phyloP scores from a whole-genome alignment of 805 yeast species.

The Torulaspora franciscae region DNA sequence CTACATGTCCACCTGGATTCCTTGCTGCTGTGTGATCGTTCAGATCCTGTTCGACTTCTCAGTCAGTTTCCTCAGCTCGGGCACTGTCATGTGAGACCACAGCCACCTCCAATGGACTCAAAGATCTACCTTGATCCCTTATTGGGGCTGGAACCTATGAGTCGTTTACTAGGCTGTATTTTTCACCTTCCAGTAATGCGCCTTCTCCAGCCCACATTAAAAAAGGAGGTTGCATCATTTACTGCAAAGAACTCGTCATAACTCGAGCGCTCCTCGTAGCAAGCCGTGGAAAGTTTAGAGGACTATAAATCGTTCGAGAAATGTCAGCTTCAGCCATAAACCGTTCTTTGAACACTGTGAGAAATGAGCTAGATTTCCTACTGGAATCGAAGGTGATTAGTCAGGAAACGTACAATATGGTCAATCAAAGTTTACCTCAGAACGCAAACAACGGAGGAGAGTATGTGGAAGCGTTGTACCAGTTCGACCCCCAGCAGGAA shows the following conservation, averaged over 20 bases:
- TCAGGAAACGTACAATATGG: slow-evolving; percentile 47
- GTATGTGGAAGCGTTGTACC: slow-evolving; percentile 66
- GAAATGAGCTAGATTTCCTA: slow-evolving; percentile 75
- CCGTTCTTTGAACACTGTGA: slow-evolving; percentile 72
- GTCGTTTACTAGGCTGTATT: not conserved
- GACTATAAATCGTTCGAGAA: not conserved
- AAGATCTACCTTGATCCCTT: not conserved
- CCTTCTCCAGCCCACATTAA: not conserved
- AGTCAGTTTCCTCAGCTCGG: slow-evolving; percentile 36
- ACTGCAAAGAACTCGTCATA: slow-evolving; percentile 1
- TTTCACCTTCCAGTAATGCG: not conserved
- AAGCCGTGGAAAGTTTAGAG: not conserved
- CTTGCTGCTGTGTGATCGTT: slow-evolving; percentile 72
- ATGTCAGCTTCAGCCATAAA: slow-evolving; percentile 59
- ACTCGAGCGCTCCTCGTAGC: not conserved
- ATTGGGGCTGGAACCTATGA: not conserved
- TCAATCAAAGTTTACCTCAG: slow-evolving; percentile 51
- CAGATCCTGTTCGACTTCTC: slow-evolving; percentile 63
- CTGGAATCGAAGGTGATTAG: slow-evolving; percentile 69
- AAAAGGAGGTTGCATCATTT: not conserved
- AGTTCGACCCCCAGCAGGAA: slow-evolving; percentile 65
- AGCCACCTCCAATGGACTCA: not conserved
- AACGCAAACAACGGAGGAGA: slow-evolving; percentile 33
- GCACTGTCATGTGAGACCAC: slow-evolving; percentile 17
- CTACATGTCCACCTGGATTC: slow-evolving; percentile 93